These are phyloP conservation scores for Fraxinus quadrangulata DNA, from an alignment of 257 asterid genomes.

Conservation along the genomic window DNA sequence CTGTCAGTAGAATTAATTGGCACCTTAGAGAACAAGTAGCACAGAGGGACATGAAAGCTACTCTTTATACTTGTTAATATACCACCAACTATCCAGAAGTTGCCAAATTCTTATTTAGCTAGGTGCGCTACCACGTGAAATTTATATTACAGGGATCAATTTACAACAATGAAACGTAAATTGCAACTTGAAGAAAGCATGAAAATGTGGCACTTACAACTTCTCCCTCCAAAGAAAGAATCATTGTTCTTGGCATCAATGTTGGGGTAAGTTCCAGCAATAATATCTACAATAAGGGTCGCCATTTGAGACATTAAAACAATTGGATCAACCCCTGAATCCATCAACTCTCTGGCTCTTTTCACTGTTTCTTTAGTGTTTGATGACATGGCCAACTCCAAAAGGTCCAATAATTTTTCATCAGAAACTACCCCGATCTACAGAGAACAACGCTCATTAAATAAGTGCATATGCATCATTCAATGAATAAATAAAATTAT, in stretches of 20 bases:
- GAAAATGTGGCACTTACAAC: constrained; percentile 38
- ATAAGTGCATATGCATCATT: background rate
- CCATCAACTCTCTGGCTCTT: constrained; percentile 58
- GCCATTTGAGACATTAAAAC: constrained; percentile 62
- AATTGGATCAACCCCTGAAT: constrained; percentile 58
- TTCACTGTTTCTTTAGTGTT: constrained; percentile 60
- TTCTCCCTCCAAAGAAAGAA: constrained; percentile 36
- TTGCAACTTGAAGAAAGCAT: background rate
- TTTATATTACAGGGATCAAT: background rate
- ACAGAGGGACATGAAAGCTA: background rate
- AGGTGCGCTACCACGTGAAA: background rate
- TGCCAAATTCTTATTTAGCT: background rate
- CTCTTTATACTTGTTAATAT: background rate
- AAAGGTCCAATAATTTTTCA: constrained; percentile 55
- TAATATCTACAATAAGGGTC: constrained; percentile 56
- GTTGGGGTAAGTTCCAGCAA: constrained; percentile 49
- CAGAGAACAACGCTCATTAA: constrained; percentile 12
- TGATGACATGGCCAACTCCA: constrained; percentile 57
- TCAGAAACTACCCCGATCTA: constrained; percentile 60
- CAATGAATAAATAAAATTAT: background rate
- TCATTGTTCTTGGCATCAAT: constrained; percentile 35
- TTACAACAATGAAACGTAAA: background rate
- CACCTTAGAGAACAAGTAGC: constrained; percentile 11
- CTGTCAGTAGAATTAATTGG: background rate
- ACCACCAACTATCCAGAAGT: constrained; percentile 3